Percentiles rank a stretch among this genome's conserved stretches.
Conservation (phyloP, 306 rosid genomes). For the Hylodesmum podocarpum region DNA sequence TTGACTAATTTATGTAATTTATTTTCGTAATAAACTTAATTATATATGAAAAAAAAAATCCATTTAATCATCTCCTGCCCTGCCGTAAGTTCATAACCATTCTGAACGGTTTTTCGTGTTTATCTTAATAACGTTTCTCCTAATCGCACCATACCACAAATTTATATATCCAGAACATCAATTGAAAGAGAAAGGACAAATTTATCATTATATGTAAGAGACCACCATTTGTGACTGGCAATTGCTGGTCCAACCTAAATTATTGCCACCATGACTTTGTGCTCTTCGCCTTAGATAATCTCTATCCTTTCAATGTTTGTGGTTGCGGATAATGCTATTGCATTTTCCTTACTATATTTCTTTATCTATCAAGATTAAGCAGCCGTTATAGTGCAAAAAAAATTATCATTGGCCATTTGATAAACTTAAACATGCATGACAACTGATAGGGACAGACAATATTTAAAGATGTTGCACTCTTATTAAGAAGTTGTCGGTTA, state of each 20-base stretch:
- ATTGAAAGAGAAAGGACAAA: slow-evolving; percentile 7
- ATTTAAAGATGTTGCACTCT: not conserved
- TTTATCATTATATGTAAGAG: not conserved
- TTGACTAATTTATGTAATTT: too few relatives aligned
- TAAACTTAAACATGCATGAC: not conserved
- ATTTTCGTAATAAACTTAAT: too few relatives aligned
- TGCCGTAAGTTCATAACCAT: too few relatives aligned
- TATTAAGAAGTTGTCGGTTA: not conserved
- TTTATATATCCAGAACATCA: not conserved
- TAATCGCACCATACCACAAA: not conserved
- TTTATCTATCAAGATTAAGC: not conserved
- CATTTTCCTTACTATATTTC: not conserved
- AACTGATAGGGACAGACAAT: not conserved
- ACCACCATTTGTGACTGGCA: not conserved
- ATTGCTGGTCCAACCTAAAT: not conserved
- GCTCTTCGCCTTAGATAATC: not conserved
- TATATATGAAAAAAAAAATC: too few relatives aligned
- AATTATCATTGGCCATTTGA: not conserved
- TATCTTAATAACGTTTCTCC: too few relatives aligned
- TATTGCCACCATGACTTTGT: not conserved
- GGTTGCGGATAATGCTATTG: not conserved
- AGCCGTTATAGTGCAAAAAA: not conserved
- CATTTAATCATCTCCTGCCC: too few relatives aligned
- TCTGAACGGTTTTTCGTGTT: too few relatives aligned
- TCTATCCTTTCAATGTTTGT: not conserved